These are phyloP conservation scores for Tolypocladium inflatum DNA, from an alignment of 2,329 filamentous ascomycete species.

Conservation along the genomic window DNA sequence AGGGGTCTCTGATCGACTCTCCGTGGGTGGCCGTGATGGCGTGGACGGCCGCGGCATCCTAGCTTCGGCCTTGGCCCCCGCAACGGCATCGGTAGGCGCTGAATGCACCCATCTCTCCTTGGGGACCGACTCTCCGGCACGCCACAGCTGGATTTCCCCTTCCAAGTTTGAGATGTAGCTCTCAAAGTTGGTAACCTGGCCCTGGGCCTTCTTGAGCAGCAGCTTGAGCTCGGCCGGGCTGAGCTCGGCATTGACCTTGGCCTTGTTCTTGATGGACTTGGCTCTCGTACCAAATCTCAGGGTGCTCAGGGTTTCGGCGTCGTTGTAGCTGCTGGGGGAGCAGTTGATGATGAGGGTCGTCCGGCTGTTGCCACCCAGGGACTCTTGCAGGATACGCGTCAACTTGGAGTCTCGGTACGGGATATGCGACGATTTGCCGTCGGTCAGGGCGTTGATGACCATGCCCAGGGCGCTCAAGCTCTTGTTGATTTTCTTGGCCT, in stretches of 20 bases:
- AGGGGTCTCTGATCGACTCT: slow-evolving; percentile 54
- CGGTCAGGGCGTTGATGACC: slow-evolving; percentile 96
- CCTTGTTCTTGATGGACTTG: slow-evolving; percentile 99
- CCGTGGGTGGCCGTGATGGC: slow-evolving; percentile 38
- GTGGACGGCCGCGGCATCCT: slow-evolving; percentile 43
- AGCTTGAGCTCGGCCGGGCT: slow-evolving; percentile 92
- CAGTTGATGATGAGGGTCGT: slow-evolving; percentile 99
- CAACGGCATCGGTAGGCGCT: slow-evolving; percentile 37
- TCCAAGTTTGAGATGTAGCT: slow-evolving; percentile 77
- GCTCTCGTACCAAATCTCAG: slow-evolving; percentile 91
- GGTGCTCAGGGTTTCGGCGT: slow-evolving; percentile 86
- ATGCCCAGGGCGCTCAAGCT: slow-evolving; percentile 95
- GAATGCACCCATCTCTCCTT: slow-evolving; percentile 79
- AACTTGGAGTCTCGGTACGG: slow-evolving; percentile 98
- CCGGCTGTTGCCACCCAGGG: slow-evolving; percentile 90
- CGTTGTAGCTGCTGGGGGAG: slow-evolving; percentile 98
- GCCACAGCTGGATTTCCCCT: slow-evolving; percentile 78
- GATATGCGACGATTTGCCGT: slow-evolving; percentile 92
- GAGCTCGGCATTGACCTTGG: slow-evolving; percentile 97
- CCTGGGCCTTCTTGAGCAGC: slow-evolving; percentile 85
- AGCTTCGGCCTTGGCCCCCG: slow-evolving; percentile 29
- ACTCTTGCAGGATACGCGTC: slow-evolving; percentile 94
- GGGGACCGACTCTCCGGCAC: slow-evolving; percentile 77
- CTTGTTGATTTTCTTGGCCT: slow-evolving; percentile 99
- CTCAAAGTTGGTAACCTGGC: slow-evolving; percentile 81